Percentiles rank a stretch among this genome's conserved stretches.
phyloP scores from a whole-genome alignment of 2,329 filamentous ascomycete species.

The Beauveria caledonica region DNA sequence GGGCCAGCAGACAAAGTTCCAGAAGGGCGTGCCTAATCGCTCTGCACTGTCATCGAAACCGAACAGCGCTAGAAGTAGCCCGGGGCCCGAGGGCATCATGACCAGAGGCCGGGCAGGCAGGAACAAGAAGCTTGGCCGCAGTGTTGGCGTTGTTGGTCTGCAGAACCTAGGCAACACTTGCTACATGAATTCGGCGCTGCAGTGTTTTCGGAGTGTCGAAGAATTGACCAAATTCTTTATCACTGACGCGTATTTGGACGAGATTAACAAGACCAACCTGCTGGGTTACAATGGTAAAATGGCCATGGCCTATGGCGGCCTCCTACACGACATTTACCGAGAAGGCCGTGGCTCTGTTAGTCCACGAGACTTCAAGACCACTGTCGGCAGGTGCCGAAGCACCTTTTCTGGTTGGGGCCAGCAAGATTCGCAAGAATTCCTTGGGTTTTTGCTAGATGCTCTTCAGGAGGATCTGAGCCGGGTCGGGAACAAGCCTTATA shows the following conservation, averaged over 20 bases:
- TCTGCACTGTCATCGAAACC: conserved; percentile 22
- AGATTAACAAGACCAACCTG: conserved; percentile 80
- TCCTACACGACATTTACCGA: conserved; percentile 73
- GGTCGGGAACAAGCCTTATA: conserved; percentile 91
- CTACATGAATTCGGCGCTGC: conserved; percentile 97
- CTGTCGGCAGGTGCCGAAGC: conserved; percentile 71
- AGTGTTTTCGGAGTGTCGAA: conserved; percentile 88
- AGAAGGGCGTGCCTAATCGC: conserved; percentile 26
- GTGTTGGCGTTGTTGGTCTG: conserved; percentile 71
- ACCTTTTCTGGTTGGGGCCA: conserved; percentile 92
- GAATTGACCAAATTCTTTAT: conserved; percentile 92
- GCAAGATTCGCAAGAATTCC: conserved; percentile 94
- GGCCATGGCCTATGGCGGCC: conserved; percentile 70
- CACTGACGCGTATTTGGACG: conserved; percentile 60
- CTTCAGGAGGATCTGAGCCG: conserved; percentile 93
- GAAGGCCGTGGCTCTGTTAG: conserved; percentile 61
- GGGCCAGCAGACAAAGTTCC: conserved; percentile 24
- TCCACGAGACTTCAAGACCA: conserved; percentile 74
- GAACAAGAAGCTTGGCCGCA: conserved; percentile 61
- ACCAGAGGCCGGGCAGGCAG: conserved; percentile 66
- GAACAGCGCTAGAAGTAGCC: conserved; percentile 60
- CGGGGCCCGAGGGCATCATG: conserved; percentile 48
- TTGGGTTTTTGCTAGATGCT: conserved; percentile 89
- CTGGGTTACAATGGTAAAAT: conserved; percentile 80
- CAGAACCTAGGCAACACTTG: conserved; percentile 94